Base-by-base conservation (phyloP, 2,329 filamentous ascomycete genomes). In the Alternaria sp. region DNA sequence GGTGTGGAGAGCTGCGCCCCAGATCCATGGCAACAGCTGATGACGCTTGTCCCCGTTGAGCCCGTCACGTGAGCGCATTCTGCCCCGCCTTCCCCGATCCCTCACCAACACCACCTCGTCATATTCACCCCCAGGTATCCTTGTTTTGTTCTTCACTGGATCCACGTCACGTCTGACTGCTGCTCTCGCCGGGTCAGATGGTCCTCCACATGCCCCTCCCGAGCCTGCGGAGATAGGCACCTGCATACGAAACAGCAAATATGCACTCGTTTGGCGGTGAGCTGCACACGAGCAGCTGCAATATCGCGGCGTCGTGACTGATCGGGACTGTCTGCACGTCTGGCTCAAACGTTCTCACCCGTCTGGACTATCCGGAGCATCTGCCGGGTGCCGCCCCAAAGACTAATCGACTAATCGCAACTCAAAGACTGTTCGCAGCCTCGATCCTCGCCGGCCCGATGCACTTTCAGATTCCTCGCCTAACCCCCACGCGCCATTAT, bases 401-500 rank as follows among this genome's bases (percentile, higher is more conserved):
- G n/a, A 40, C 36, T 40, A 40, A 40, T 40, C 15, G n/a, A 40
- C 36, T 40, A 40, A 40, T 40, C 36, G 36, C 36, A 17, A 40
- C 36, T 40, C 56, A 57, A 28, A 47, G 30, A 51, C 47, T 53
- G 56, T 67, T 49, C 59, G 30, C 57, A 47, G 60, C 43, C 63
- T 62, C 62, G 54, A 63, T 62, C 59, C 47, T 58, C 28, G 25
- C 61, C 68, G 65, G 65, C 56, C 67, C 62, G 64, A 68, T 57
- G 59, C 26, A 26, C 36, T 21, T 62, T 36, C 25, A 56, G 30
- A 54, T 26, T 57, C 57, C 52, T 66, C 66, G 61, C 53, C 59
- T 65, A 63, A 76, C 77, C 76, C 76, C 76, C 77, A 79, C 77
- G 76, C 77, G 75, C 66, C 68, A 79, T 79, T 79, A 79, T 73